Conservation (phyloP, 2,329 filamentous ascomycete genomes). For the Trichoderma simmonsii region DNA sequence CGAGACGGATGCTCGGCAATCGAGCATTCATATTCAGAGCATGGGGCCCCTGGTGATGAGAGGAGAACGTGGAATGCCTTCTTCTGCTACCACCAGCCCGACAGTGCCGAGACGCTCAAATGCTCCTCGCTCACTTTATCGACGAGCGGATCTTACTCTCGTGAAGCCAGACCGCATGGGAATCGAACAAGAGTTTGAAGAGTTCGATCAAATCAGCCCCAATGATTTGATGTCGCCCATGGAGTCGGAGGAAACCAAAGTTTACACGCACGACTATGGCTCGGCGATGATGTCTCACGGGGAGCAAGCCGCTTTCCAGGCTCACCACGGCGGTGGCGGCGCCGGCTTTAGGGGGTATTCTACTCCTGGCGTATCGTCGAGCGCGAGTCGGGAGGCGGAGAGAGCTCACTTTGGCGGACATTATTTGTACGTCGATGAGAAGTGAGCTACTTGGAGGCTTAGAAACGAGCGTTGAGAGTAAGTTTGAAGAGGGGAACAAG, state of each 20-base stretch:
- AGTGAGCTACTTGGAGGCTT: background rate
- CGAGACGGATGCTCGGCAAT: background rate
- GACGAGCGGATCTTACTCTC: background rate
- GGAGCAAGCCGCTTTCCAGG: conserved; percentile 10
- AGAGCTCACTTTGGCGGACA: background rate
- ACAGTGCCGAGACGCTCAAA: background rate
- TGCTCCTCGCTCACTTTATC: background rate
- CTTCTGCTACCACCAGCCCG: background rate
- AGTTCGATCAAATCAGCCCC: background rate
- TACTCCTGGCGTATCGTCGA: background rate
- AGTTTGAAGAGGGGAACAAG: background rate
- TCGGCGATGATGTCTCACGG: background rate
- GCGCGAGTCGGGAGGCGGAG: background rate
- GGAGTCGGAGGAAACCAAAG: background rate
- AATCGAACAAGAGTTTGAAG: background rate
- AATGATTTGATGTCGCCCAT: background rate
- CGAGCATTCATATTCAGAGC: background rate
- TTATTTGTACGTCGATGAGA: background rate
- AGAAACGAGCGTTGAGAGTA: background rate
- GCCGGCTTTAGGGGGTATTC: background rate
- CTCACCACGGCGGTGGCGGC: background rate
- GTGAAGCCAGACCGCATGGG: background rate
- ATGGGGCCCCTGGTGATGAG: background rate
- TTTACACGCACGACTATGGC: conserved; percentile 2
- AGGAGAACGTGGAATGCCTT: background rate